phyloP scores from a whole-genome alignment of 352 stramenopile genomes.

The Phytophthora syringae region DNA sequence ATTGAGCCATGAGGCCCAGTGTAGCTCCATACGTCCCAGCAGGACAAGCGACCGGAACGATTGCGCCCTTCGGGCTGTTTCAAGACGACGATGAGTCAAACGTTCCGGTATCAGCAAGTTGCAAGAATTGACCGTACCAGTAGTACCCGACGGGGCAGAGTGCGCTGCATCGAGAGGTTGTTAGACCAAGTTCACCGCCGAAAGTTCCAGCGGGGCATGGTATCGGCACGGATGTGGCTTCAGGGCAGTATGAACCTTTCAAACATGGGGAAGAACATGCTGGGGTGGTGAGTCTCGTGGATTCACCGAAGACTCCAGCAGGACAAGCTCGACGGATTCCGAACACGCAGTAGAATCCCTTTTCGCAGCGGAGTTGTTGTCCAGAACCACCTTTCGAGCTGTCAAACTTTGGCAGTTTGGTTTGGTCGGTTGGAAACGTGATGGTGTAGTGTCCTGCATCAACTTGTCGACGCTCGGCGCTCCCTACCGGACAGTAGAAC shows the following conservation, averaged over 20 bases:
- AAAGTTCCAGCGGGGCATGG: conserved; percentile 61
- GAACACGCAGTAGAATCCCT: conserved; percentile 66
- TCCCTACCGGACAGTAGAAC: conserved; percentile 68
- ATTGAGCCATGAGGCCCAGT: conserved; percentile 46
- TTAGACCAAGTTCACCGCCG: conserved; percentile 41
- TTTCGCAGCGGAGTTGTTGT: conserved; percentile 52
- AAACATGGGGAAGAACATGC: conserved; percentile 55
- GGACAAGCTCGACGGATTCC: conserved; percentile 64
- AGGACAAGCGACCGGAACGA: conserved; percentile 51
- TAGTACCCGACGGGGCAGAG: conserved; percentile 60
- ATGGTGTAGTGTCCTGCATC: conserved; percentile 64
- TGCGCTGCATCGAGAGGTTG: conserved; percentile 46
- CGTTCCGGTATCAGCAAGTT: neutral
- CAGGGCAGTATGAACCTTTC: conserved; percentile 61
- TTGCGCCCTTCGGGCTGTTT: conserved; percentile 42
- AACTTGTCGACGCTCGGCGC: conserved; percentile 46
- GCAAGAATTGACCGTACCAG: conserved; percentile 45
- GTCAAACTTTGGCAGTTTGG: conserved; percentile 1
- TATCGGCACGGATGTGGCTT: conserved; percentile 49
- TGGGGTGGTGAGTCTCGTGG: conserved; percentile 32
- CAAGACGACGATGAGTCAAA: neutral
- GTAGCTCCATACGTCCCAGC: conserved; percentile 48
- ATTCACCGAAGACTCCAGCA: conserved; percentile 54
- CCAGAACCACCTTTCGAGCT: conserved; percentile 7
- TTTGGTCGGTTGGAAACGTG: conserved; percentile 33